A percentile compares a stretch with the other conserved stretches of the same genome.
Evolutionary conservation across 2,329 filamentous ascomycete genomes (phyloP).

Genomic region (Rhytidhysteron rufulum): DNA sequence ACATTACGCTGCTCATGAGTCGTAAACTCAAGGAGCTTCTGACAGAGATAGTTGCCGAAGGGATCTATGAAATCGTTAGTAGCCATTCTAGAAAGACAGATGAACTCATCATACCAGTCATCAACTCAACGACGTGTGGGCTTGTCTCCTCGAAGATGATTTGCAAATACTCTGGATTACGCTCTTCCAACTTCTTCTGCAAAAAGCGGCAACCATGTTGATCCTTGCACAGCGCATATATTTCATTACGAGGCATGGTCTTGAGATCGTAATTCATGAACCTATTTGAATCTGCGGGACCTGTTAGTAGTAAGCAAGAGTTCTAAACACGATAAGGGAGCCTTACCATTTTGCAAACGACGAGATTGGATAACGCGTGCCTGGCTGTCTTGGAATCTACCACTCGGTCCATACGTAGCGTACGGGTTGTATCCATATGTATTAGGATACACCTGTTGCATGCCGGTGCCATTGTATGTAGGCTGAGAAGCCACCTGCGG

Average conservation of each 20-base stretch:
- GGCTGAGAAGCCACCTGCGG: conserved; percentile 37
- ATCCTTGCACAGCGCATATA: conserved; percentile 92
- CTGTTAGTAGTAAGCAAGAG: conserved; percentile 7
- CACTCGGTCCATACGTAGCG: conserved; percentile 35
- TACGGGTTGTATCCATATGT: conserved; percentile 25
- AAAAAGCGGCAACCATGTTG: conserved; percentile 96
- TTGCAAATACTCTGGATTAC: conserved; percentile 75
- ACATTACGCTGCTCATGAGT: conserved; percentile 92
- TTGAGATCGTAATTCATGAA: conserved; percentile 82
- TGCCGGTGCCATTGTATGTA: conserved; percentile 17
- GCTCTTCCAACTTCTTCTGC: conserved; percentile 95
- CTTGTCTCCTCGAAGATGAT: conserved; percentile 95
- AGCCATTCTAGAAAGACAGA: conserved; percentile 1
- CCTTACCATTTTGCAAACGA: conserved; percentile 70
- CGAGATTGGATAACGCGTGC: conserved; percentile 72
- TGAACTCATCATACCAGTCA: conserved; percentile 60
- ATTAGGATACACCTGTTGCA: conserved; percentile 18
- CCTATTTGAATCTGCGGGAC: conserved; percentile 54
- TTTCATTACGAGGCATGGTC: conserved; percentile 68
- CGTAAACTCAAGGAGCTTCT: conserved; percentile 94
- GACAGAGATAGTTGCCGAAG: conserved; percentile 98
- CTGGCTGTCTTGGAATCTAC: conserved; percentile 67
- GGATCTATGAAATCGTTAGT: conserved; percentile 58
- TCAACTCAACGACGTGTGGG: conserved; percentile 90
- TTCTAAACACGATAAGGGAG: conserved; percentile 21